phyloP scores from a whole-genome alignment of 192 early-diverging fungal species.

The Blastocladiella britannica region DNA sequence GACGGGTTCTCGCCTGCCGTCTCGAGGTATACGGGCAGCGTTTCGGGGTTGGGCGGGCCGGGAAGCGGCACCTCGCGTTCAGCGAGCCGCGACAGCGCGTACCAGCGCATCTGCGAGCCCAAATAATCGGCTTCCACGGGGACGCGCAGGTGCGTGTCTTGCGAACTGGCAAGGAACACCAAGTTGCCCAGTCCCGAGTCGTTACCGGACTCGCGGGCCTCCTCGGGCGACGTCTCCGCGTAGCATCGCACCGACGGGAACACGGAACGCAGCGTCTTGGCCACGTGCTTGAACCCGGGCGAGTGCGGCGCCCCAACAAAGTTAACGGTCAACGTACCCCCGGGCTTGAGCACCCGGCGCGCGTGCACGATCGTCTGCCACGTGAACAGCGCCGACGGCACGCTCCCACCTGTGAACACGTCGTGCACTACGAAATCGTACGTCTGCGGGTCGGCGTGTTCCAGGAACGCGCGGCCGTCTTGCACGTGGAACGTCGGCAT shows the following conservation, averaged over 20 bases:
- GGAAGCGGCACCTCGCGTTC: neutral
- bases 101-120: neutral
- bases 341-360: conserved; percentile 39
- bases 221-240: neutral
- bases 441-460: conserved; percentile 17
- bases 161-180: neutral
- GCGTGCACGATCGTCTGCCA: conserved; percentile 42
- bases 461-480: conserved; percentile 57
- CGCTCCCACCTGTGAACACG: conserved; percentile 79
- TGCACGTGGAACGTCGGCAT: conserved; percentile 28
- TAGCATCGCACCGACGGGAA: neutral
- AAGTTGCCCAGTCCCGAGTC: neutral
- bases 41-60: too few relatives aligned
- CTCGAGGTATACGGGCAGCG: too few relatives aligned
- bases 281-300: neutral
- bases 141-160: neutral
- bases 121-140: neutral
- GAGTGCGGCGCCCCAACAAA: neutral
- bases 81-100: neutral
- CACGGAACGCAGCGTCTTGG: neutral
- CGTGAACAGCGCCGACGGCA: conserved; percentile 50
- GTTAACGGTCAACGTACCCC: conserved; percentile 52
- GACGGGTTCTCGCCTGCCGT: too few relatives aligned
- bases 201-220: neutral
- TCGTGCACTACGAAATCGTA: conserved; percentile 83